Evolutionary conservation across 495 filamentous ascomycete species (phyloP), one percentile per base, ranked within the genome.

Genomic region (Hypomontagnella submonticulosa): DNA sequence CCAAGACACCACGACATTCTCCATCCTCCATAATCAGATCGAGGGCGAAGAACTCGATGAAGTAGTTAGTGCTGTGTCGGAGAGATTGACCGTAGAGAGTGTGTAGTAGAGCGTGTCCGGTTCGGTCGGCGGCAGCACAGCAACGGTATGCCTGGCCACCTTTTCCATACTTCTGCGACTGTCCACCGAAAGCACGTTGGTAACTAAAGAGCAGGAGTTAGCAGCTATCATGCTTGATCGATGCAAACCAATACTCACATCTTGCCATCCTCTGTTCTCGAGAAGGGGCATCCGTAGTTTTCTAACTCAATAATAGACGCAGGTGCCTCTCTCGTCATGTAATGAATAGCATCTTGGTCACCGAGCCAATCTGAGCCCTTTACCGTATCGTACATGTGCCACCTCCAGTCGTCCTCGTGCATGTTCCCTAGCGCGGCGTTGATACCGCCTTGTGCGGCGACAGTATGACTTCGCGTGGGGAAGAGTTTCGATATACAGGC

Each of bases 311-410:
- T 90, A 58, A 98, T 92, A 70, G 89, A 92, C 51, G 88, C 87
- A 19, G 94, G 93, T 16, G 94, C 94, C 79, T 97, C 95, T 63
- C 93, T 86, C 63, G 94, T 97, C 94, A 98, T 98, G 82, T 98
- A 98, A 79, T 98, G 94, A 74, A 98, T 98, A 49, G 94, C 94
- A 80, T 98, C 94, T 81, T 98, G 94, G 80, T 98, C 94, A 76
- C 94, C 94, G 32, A 98, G 86, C 94, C 94, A 98, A 84, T 98
- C 94, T 54, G 91, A 96, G 71, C 94, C 94, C 83, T 98, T 98
- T 63, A 98, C 94, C 44, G 94, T 98, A 79, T 98, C 94, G 84
- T 97, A 98, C 94, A 97, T 97, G 83, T 98, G 94, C 94, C 94
- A 97, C 79, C 94, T 89, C 94, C 94, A 98, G 83, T 98, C 94